Evolutionary conservation across 805 yeast genomes (phyloP).

Genomic region (Pichia phayaonensis): DNA sequence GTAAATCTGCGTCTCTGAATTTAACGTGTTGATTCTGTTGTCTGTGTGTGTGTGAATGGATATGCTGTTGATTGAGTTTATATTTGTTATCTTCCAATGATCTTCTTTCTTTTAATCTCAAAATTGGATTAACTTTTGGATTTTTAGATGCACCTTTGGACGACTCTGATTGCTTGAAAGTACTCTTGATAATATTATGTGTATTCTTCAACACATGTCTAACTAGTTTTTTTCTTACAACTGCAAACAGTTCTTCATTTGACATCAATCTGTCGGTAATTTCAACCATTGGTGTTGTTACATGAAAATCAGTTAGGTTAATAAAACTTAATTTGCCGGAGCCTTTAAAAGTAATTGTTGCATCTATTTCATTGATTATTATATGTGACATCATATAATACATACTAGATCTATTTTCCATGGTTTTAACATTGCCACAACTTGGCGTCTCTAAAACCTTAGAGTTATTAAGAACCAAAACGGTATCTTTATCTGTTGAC

Average conservation of each 20-base stretch:
- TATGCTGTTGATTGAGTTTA: background rate
- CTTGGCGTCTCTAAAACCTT: background rate
- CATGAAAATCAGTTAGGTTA: slow-evolving; percentile 65
- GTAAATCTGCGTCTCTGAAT: slow-evolving; percentile 21
- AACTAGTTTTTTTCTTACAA: slow-evolving; percentile 53
- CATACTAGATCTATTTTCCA: slow-evolving; percentile 36
- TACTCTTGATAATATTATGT: slow-evolving; percentile 74
- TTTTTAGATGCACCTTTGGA: slow-evolving; percentile 6
- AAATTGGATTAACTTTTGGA: slow-evolving; percentile 6
- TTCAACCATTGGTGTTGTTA: slow-evolving; percentile 56
- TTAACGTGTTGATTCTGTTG: slow-evolving; percentile 10
- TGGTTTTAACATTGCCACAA: slow-evolving; percentile 26
- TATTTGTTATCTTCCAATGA: background rate
- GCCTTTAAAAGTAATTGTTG: slow-evolving; percentile 74
- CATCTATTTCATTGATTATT: slow-evolving; percentile 19
- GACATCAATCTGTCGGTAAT: slow-evolving; percentile 65
- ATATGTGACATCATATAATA: slow-evolving; percentile 34
- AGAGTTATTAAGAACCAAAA: background rate
- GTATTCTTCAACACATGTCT: slow-evolving; percentile 54
- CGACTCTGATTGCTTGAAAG: slow-evolving; percentile 32
- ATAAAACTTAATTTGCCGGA: slow-evolving; percentile 60
- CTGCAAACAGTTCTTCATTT: slow-evolving; percentile 55
- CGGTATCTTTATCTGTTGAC: background rate
- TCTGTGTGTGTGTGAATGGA: slow-evolving; percentile 9
- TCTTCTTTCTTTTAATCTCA: slow-evolving; percentile 1